Conservation (phyloP, 805 yeast genomes). For the Yueomyces sinensis region DNA sequence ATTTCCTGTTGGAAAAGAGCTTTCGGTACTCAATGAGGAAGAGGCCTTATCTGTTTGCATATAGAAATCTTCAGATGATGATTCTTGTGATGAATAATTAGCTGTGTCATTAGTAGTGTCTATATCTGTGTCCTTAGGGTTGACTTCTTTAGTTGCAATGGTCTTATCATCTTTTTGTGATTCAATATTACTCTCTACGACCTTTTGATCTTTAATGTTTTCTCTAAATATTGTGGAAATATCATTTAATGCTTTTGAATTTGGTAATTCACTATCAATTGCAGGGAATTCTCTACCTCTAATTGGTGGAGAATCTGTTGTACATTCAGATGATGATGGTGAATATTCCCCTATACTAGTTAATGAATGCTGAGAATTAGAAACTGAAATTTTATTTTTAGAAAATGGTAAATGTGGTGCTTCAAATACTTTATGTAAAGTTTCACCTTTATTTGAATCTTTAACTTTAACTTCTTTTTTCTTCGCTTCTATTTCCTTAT, state of each 20-base stretch:
- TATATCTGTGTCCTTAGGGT: background rate
- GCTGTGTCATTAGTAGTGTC: background rate
- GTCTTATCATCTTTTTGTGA: background rate
- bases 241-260: slow-evolving; percentile 29
- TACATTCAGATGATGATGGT: slow-evolving; percentile 33
- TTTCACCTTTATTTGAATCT: slow-evolving; percentile 10
- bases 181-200: background rate
- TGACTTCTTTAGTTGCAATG: background rate
- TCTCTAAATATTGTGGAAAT: slow-evolving; percentile 25
- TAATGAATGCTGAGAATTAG: slow-evolving; percentile 24
- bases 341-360: slow-evolving; percentile 34
- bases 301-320: slow-evolving; percentile 27
- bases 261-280: slow-evolving; percentile 20
- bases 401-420: slow-evolving; percentile 21
- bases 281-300: slow-evolving; percentile 7
- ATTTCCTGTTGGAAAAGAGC: slow-evolving; percentile 10
- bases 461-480: background rate
- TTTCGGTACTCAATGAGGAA: slow-evolving; percentile 19
- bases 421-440: slow-evolving; percentile 14
- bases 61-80: slow-evolving; percentile 14
- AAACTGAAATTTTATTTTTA: slow-evolving; percentile 14
- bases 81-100: slow-evolving; percentile 5
- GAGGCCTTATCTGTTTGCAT: slow-evolving; percentile 15
- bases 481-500: slow-evolving; percentile 1
- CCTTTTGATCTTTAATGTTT: background rate